A percentile compares a stretch with the other conserved stretches of the same genome.
These are phyloP conservation scores for Lactarius pseudohatsudake DNA, from an alignment of 768 basidiomycete species.

Conservation along the genomic window DNA sequence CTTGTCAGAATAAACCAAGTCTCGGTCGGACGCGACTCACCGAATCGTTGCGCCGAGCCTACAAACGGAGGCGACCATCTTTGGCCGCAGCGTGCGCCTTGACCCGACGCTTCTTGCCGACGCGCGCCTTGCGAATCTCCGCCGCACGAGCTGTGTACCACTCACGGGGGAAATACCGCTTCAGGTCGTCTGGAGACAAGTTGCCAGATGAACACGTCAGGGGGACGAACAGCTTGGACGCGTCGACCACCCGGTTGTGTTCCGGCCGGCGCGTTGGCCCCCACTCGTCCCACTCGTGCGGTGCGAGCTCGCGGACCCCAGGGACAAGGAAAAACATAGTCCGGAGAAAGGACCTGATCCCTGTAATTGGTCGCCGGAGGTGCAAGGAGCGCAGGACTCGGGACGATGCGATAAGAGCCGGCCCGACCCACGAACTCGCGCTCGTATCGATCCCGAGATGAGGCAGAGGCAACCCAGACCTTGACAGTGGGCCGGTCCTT, in stretches of 20 bases:
- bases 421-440: constrained; percentile 14
- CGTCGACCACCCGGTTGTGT: not conserved
- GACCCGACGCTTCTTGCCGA: constrained; percentile 8
- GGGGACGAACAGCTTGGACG: constrained; percentile 17
- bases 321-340: constrained; percentile 13
- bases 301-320: constrained; percentile 9
- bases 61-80: constrained; percentile 11
- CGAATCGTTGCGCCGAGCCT: not conserved
- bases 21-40: not conserved
- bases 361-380: constrained; percentile 14
- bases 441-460: not conserved
- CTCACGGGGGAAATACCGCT: constrained; percentile 11
- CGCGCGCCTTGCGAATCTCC: not conserved
- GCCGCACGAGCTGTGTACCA: constrained; percentile 3
- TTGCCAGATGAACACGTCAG: not conserved
- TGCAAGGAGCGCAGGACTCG: constrained; percentile 14
- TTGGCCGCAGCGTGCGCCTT: not conserved
- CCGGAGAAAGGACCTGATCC: constrained; percentile 12
- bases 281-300: constrained; percentile 17
- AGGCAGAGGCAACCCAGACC: not conserved
- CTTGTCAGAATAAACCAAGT: constrained; percentile 4
- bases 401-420: constrained; percentile 4
- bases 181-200: constrained; percentile 10
- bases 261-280: constrained; percentile 15
- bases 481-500: constrained; percentile 8